phyloP scores from a whole-genome alignment of 1,284 basidiomycete species.

The Sanguinoderma infundibulare region DNA sequence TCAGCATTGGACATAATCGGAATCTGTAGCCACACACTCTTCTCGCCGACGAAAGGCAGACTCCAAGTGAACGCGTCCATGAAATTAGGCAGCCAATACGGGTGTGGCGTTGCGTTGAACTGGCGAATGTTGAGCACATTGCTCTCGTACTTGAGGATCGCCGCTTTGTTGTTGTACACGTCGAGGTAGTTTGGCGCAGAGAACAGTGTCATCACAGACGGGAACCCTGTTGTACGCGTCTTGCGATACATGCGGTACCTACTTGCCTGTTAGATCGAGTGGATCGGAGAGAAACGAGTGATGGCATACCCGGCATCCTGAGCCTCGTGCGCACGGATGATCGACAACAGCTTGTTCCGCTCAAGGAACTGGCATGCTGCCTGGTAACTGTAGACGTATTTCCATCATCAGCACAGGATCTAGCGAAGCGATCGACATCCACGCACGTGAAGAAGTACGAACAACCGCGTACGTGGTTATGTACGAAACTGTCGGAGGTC shows the following conservation, averaged over 20 bases:
- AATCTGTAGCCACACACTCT: slow-evolving; percentile 64
- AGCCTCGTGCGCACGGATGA: slow-evolving; percentile 94
- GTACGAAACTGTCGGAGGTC: slow-evolving; percentile 83
- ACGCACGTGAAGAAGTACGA: slow-evolving; percentile 93
- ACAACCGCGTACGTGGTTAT: slow-evolving; percentile 95
- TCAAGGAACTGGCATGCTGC: slow-evolving; percentile 95
- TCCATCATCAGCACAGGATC: slow-evolving; percentile 9
- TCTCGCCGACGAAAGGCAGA: slow-evolving; percentile 97
- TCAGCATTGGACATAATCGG: neutral
- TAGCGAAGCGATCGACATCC: neutral
- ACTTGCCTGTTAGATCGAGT: neutral
- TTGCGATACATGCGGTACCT: slow-evolving; percentile 98
- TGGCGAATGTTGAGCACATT: slow-evolving; percentile 97
- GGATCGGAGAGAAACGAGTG: neutral
- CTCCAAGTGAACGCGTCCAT: slow-evolving; percentile 99
- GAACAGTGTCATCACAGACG: slow-evolving; percentile 97
- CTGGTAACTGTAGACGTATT: slow-evolving; percentile 69
- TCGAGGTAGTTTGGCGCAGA: slow-evolving; percentile 96
- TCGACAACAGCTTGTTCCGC: slow-evolving; percentile 91
- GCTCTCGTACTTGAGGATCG: slow-evolving; percentile 95
- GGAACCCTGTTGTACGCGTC: slow-evolving; percentile 91
- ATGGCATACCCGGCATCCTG: slow-evolving; percentile 83
- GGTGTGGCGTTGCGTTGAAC: slow-evolving; percentile 95
- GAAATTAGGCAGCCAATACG: slow-evolving; percentile 96
- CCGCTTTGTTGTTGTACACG: slow-evolving; percentile 97